Percentiles rank a stretch among this genome's conserved stretches.
These are phyloP conservation scores for Mucor lusitanicus DNA, from an alignment of 371 early-diverging fungal genomes.

Conservation along the genomic window DNA sequence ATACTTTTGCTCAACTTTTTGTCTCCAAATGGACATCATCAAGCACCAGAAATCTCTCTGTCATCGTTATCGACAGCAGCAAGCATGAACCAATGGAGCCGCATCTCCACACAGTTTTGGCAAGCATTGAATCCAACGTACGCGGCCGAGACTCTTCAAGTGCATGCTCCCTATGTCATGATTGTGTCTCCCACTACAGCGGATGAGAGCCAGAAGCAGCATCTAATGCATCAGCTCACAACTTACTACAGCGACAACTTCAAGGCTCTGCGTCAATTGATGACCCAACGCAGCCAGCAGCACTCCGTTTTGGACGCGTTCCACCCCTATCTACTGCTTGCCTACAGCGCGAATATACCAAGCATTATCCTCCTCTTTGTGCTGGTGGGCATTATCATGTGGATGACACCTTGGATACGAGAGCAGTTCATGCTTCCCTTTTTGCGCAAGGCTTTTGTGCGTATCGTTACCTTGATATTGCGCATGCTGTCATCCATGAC, in stretches of 20 bases:
- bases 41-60: neutral
- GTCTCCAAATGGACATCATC: neutral
- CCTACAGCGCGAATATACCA: conserved; percentile 23
- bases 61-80: neutral
- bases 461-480: neutral
- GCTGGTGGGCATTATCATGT: conserved; percentile 28
- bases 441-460: conserved; percentile 17
- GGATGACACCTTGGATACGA: conserved; percentile 33
- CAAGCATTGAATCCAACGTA: conserved; percentile 30
- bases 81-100: neutral
- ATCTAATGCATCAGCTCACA: neutral
- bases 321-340: neutral
- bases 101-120: conserved; percentile 33
- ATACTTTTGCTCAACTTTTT: conserved; percentile 20
- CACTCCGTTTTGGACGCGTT: neutral
- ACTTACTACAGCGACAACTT: neutral
- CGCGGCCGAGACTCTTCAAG: neutral
- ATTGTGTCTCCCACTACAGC: neutral
- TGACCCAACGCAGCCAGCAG: neutral
- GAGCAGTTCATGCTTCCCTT: conserved; percentile 31
- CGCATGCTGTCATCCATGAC: neutral
- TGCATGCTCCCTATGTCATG: neutral
- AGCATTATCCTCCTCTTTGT: conserved; percentile 30
- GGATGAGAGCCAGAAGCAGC: neutral
- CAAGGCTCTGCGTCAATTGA: neutral